Evolutionary conservation across 768 basidiomycete genomes (phyloP), one percentile per base, ranked within the genome.

Genomic region (Lentinula sp.): DNA sequence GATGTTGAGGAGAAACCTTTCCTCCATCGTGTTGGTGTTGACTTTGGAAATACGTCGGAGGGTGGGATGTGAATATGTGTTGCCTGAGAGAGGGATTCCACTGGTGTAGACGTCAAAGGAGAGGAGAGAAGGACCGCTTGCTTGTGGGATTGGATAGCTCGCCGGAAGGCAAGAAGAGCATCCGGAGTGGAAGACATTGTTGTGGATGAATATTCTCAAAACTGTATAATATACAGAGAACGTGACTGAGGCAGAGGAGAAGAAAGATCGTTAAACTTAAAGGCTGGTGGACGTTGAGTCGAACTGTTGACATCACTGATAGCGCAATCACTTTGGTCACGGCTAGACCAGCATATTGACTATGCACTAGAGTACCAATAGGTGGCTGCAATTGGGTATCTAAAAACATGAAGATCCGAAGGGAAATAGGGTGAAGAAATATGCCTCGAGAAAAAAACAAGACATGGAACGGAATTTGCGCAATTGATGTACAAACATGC

Each of bases 1-100:
- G 53, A 54, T 16, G 53, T 54, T 18, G 53, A 54, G n/a, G 53
- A 55, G 83, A 85, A 57, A 42, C 57, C 57, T 68, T 86, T 89
- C 57, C 84, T 81, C 71, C 91, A 91, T 39, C 95, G 84, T 1
- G 95, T 97, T 21, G 86, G 78, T 2, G 80, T 78, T 7, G 85
- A 80, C 72, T 95, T 95, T 39, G 85, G 83, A n/a, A 94, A 76
- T 18, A 80, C 73, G 16, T 73, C 68, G 39, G 74, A 67, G 9
- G 81, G 71, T 6, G 81, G 79, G 65, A 91, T 77, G 34, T 84
- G 79, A 60, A 95, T 73, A 66, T 88, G 84, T 0, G 87, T 84
- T 1, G 88, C 88, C n/a, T 75, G 67, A 8, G 75, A 73, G 37
- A 91, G 78, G 0, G 55, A 42, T 10, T 56, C 55, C 80, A 78